Base-by-base conservation (phyloP, 352 stramenopile genomes). In the Phytophthora citricola region DNA sequence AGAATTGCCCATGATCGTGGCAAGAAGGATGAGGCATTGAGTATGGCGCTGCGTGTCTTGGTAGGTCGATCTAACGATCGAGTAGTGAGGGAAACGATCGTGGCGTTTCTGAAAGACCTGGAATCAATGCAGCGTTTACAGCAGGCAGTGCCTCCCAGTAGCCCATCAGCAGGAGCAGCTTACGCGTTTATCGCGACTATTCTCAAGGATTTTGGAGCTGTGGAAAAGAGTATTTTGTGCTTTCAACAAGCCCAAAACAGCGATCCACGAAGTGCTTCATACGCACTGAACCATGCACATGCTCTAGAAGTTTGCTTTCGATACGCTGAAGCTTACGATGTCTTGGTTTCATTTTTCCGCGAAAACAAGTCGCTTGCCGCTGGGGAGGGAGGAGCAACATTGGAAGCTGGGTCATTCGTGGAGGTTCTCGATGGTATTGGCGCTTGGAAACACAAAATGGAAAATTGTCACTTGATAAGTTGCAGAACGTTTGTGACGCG, bases 151-250 rank as follows among this genome's bases (percentile, higher is more conserved):
- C 79, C 82, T 1, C 63, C 70, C 4, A 66, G 51, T 9, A 75
- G 63, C 12, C 57, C 71, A 11, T 85, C 81, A 10, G 79, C 84
- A 9, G 86, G 81, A 24, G 74, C 81, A 3, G 83, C 79, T 14
- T 93, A 92, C 41, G 86, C 84, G 11, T 94, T 90, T 57, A 79
- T 90, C 4, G 86, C 81, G 4, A 92, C 84, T 0, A 84, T 94
- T 58, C 40, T 92, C 7, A 94, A 93, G 54, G 86, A 94, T 41
- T 84, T 79, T 60, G 63, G 86, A 0, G 84, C 69, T 8, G 32
- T 93, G 15, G 73, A 89, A 9, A 69, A 79, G 4, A 79, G 73
- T 29, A 70, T 91, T 11, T 32, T 20, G 14, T 93, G 84, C 61
- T 92, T 91, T 55, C 69, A 84, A 27, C 71, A 80, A 22, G 78